phyloP scores from a whole-genome alignment of 768 basidiomycete genomes.

The Leucocoprinus leucothites region DNA sequence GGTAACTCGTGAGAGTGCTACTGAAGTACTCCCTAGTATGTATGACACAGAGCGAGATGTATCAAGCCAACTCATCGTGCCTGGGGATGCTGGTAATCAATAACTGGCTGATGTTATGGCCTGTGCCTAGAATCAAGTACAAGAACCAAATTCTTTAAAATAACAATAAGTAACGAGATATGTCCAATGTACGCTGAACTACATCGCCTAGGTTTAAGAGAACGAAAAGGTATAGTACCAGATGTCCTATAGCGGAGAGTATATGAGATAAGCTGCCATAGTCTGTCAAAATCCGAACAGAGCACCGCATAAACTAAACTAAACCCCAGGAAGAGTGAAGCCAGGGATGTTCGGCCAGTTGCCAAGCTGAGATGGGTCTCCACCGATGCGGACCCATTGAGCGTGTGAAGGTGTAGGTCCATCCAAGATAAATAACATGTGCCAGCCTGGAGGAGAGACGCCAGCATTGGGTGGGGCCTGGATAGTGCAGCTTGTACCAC shows the following conservation, averaged over 20 bases:
- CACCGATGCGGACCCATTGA: slow-evolving; percentile 74
- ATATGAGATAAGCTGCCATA: neutral
- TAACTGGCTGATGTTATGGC: too few relatives aligned
- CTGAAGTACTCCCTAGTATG: too few relatives aligned
- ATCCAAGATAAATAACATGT: slow-evolving; percentile 73
- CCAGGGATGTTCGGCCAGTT: slow-evolving; percentile 73
- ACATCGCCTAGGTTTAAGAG: neutral
- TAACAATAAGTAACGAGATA: neutral
- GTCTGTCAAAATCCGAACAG: neutral
- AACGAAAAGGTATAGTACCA: neutral
- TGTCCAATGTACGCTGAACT: neutral
- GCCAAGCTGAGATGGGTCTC: slow-evolving; percentile 66
- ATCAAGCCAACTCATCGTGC: too few relatives aligned
- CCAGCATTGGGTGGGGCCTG: slow-evolving; percentile 69
- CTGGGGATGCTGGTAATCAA: too few relatives aligned
- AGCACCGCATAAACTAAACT: neutral
- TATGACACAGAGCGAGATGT: too few relatives aligned
- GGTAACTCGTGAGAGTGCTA: too few relatives aligned
- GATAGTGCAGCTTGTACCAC: slow-evolving; percentile 72
- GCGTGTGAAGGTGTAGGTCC: slow-evolving; percentile 78
- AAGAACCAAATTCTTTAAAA: neutral
- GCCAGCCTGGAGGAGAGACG: slow-evolving; percentile 75
- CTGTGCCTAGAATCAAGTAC: neutral
- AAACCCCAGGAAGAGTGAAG: slow-evolving; percentile 63
- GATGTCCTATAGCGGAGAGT: neutral